Base-by-base conservation (phyloP, 1,284 basidiomycete genomes). In the Boletellus deceptivus region DNA sequence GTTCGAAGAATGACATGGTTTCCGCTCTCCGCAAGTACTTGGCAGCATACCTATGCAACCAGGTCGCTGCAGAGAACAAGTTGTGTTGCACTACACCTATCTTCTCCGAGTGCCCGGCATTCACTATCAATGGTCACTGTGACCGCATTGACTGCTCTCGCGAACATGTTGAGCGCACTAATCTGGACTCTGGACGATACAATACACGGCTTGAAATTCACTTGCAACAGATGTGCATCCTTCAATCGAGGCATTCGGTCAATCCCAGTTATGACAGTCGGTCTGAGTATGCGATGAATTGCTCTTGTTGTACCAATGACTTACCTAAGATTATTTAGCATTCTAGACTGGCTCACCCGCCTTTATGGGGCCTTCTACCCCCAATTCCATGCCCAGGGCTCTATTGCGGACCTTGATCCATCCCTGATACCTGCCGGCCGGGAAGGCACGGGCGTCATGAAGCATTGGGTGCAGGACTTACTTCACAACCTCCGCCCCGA, bases 191-290 rank as follows among this genome's bases (percentile, higher is more conserved):
- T 0, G 59, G 57, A 13, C 65, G 61, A 49, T 79, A 75, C 53
- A 73, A 75, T 36, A 14, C 49, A 4, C 74, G 73, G 3, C 62
- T 80, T 6, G 64, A 71, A 4, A 60, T 78, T 17, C 70, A 76
- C 56, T 57, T 82, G 2, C 72, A 75, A 42, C 79, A 82, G 52
- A 73, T 82, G 3, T 52, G 70, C 33, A 75, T 82, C 11, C 66
- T 75, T 44, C 72, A 77, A 27, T 50, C 46, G n/a, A 61, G 38
- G 53, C 67, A 54, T 46, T 56, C 57, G 7, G 46, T 39, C 3
- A 34, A 55, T 46, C 60, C 62, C 16, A 18, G 48, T 5, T 40
- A 47, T 4, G 16, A 9, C 7, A 48, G 36, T 39, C 55, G 53
- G 8, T 49, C 53, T 2, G 43, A 51, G 70, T 71, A 53, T 3